Evolutionary conservation across 345 rosid species (phyloP), one percentile per base, ranked within the genome.

Genomic region (Populus ilicifolia): DNA sequence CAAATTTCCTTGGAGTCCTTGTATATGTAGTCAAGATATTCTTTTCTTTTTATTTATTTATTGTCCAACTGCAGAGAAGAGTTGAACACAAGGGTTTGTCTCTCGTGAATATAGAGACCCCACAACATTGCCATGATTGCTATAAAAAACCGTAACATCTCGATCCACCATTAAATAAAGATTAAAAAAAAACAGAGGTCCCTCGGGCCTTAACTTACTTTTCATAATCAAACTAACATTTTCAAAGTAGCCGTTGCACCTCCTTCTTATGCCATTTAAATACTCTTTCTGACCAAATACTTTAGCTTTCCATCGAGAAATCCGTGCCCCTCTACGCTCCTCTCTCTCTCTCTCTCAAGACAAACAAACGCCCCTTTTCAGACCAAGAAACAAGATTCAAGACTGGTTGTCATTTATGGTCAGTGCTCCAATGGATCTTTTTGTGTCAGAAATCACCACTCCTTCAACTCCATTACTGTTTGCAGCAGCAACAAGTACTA

Each of bases 171-270:
- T 62, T 74, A 74, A 74, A 25, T 16, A 8, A 56, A 1, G 20
- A 65, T 8, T 1, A 27, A 4, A 54, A 27, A 54, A 29, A 70
- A 5, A 30, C 6, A 44, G 2, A 46, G 50, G 46, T 36, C n/a
- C 17, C 46, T 0, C 0, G 12, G 29, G 46, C 46, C 46, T 43
- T 43, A 43, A 43, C 64, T n/a, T 59, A 23, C 72, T 52, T 67
- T n/a, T 41, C 67, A 72, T 50, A 59, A 66, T 16, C 76, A 36
- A 72, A 25, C 77, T 8, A 52, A 14, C 69, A 56, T 73, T 66
- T 72, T 90, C 92, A 85, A 90, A 87, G 82, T 93, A 92, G 92
- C 98, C 97, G 98, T 92, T 90, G 73, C 82, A 83, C 84, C 90
- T 30, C 80, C 88, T 50, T 43, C 77, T 23, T 6, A 23, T 62